Evolutionary conservation across 2,329 filamentous ascomycete genomes (phyloP).

Genomic region (Mycosphaerella sp.): DNA sequence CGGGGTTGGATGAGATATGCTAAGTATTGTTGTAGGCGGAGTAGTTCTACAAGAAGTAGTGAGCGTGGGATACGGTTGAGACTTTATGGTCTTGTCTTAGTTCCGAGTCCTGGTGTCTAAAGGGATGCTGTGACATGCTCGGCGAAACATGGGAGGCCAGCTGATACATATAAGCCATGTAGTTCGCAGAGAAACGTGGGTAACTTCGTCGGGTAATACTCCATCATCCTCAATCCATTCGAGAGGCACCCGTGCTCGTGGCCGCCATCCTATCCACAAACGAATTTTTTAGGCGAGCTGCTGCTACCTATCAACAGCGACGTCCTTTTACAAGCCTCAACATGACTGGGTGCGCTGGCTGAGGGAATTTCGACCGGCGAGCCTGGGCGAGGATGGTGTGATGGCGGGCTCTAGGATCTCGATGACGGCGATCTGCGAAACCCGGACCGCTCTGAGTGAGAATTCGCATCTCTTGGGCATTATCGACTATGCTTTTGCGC

Average conservation of each 20-base stretch:
- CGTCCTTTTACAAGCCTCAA: not conserved
- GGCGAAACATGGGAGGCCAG: not conserved
- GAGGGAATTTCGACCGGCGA: not conserved
- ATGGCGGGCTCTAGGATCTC: too few species aligned
- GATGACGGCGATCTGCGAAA: too few species aligned
- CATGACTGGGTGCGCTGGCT: not conserved
- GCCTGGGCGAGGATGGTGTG: too few species aligned
- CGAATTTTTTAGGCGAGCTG: not conserved
- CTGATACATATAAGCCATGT: constrained; percentile 7
- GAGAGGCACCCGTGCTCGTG: not conserved
- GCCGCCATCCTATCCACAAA: not conserved
- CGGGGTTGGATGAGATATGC: not conserved
- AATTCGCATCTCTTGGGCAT: too few species aligned
- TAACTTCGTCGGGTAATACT: not conserved
- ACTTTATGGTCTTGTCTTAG: too few species aligned
- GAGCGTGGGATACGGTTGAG: too few species aligned
- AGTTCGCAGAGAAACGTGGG: constrained; percentile 2
- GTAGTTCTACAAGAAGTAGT: not conserved
- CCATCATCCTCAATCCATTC: not conserved
- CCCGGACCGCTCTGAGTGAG: too few species aligned
- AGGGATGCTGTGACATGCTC: not conserved
- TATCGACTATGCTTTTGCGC: too few species aligned
- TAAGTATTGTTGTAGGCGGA: too few species aligned
- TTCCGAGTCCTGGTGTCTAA: not conserved
- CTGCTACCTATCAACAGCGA: not conserved